Percentiles rank a stretch among this genome's conserved stretches.
phyloP scores from a whole-genome alignment of 2,329 filamentous ascomycete genomes.

The Lasiodiplodia sp. region DNA sequence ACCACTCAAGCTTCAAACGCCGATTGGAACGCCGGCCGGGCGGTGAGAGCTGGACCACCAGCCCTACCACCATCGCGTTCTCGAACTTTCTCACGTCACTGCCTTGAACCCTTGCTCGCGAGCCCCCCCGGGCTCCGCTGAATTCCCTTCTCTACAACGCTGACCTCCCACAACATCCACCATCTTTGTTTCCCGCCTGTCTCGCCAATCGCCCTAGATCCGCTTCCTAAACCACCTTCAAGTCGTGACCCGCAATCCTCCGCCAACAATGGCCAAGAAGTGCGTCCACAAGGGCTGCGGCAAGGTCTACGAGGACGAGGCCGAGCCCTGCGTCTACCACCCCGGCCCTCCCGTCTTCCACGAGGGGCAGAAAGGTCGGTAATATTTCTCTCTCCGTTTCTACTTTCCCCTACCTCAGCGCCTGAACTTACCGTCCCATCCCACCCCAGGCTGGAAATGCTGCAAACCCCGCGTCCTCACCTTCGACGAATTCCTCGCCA shows the following conservation, averaged over 20 bases:
- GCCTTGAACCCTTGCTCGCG: not conserved
- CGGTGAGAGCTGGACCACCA: slow-evolving; percentile 4
- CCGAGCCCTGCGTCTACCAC: slow-evolving; percentile 87
- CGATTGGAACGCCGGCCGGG: not conserved
- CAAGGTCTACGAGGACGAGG: slow-evolving; percentile 80
- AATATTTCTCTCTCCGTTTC: not conserved
- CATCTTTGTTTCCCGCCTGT: not conserved
- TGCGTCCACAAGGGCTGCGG: slow-evolving; percentile 97
- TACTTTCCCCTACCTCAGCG: slow-evolving; percentile 3
- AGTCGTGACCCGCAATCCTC: not conserved
- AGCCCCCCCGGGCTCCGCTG: not conserved
- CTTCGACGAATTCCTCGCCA: slow-evolving; percentile 96
- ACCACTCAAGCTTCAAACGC: slow-evolving; percentile 10
- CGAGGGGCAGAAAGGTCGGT: slow-evolving; percentile 94
- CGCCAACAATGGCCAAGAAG: slow-evolving; percentile 71
- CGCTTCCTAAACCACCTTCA: not conserved
- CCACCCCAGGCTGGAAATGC: slow-evolving; percentile 88
- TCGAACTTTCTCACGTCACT: slow-evolving; percentile 27
- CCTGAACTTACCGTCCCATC: slow-evolving; percentile 10
- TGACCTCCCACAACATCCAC: not conserved
- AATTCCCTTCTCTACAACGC: not conserved
- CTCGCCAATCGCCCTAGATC: not conserved
- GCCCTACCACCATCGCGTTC: slow-evolving; percentile 12
- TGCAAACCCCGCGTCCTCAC: slow-evolving; percentile 96
- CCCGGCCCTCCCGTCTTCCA: slow-evolving; percentile 91